phyloP scores from a whole-genome alignment of 441 rosid genomes.

The Syzygium malaccense region DNA sequence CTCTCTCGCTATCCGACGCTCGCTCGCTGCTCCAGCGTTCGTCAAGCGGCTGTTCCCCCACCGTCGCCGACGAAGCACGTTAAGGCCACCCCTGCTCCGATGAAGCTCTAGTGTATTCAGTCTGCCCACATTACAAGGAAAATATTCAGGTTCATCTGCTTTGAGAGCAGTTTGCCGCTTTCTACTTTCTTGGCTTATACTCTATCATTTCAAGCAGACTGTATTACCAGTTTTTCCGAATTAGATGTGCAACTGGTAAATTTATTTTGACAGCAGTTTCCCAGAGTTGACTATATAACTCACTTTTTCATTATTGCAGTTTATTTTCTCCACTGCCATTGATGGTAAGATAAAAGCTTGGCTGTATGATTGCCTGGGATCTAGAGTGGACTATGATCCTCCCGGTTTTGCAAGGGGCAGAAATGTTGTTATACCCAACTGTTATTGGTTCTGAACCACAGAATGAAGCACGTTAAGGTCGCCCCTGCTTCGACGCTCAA shows the following conservation, averaged over 20 bases:
- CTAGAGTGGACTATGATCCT: too few relatives aligned
- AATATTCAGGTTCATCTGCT: conserved; percentile 38
- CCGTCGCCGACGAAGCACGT: too few relatives aligned
- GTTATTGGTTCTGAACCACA: conserved; percentile 96
- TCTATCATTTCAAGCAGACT: background rate
- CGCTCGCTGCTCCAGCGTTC: too few relatives aligned
- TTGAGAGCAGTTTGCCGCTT: background rate
- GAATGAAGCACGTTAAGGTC: conserved; percentile 38
- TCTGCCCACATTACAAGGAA: conserved; percentile 80
- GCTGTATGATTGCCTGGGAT: conserved; percentile 51
- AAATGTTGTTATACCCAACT: conserved; percentile 78
- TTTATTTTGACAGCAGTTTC: too few relatives aligned
- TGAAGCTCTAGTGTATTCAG: conserved; percentile 79
- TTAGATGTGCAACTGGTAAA: background rate
- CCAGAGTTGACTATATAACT: background rate
- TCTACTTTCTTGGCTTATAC: background rate
- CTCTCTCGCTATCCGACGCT: too few relatives aligned
- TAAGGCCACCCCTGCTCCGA: background rate
- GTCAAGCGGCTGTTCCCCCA: too few relatives aligned
- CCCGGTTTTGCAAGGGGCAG: conserved; percentile 76
- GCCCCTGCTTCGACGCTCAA: too few relatives aligned
- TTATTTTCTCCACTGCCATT: conserved; percentile 77
- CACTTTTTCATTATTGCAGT: conserved; percentile 35
- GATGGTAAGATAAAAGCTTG: conserved; percentile 94
- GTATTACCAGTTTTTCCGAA: background rate